These are phyloP conservation scores for Aspergillus novoparasiticus DNA, from an alignment of 2,329 filamentous ascomycete species.

Conservation along the genomic window DNA sequence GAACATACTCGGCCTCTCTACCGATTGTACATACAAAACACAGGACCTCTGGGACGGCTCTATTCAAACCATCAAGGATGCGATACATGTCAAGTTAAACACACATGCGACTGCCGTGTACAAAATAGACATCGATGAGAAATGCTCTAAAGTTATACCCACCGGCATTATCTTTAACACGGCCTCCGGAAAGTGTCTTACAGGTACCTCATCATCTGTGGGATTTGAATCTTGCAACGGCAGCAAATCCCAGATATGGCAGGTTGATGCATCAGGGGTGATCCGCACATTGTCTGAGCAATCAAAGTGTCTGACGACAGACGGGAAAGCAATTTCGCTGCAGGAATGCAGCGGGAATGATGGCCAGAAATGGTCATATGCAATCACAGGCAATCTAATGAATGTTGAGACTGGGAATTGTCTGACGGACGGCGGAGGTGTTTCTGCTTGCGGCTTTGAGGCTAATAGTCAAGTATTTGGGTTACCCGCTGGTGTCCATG, in stretches of 20 bases:
- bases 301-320: conserved; percentile 36
- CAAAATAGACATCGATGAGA: conserved; percentile 40
- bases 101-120: conserved; percentile 48
- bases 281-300: conserved; percentile 42
- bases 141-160: conserved; percentile 35
- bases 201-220: conserved; percentile 32
- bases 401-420: conserved; percentile 38
- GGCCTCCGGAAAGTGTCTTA: conserved; percentile 48
- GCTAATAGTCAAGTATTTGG: conserved; percentile 51
- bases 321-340: conserved; percentile 15
- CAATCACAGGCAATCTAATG: conserved; percentile 47
- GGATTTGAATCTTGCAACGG: conserved; percentile 43
- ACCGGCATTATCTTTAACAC: conserved; percentile 57
- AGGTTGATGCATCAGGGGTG: conserved; percentile 33
- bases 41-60: conserved; percentile 51
- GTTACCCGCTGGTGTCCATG: conserved; percentile 44
- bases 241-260: conserved; percentile 49
- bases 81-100: conserved; percentile 33
- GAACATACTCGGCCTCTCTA: conserved; percentile 40
- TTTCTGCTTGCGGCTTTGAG: conserved; percentile 39
- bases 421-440: conserved; percentile 40
- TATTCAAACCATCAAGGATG: conserved; percentile 23
- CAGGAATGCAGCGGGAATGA: conserved; percentile 21
- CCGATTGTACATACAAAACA: conserved; percentile 32
- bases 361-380: conserved; percentile 48